Conservation (phyloP, 257 asterid species). For the Dorcoceras hygrometricum region DNA sequence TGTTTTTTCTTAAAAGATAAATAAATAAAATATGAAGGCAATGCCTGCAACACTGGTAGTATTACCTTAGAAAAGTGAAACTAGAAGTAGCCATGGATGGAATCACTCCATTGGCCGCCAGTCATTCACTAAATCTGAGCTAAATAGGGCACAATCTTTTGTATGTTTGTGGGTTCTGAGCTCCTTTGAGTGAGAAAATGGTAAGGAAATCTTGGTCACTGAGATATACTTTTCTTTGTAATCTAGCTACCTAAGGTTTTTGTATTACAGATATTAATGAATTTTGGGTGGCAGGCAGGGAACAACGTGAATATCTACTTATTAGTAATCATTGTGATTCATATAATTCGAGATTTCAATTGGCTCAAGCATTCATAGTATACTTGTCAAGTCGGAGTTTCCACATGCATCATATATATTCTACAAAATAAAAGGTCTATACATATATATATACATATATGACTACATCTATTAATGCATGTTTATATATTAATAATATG, state of each 20-base stretch:
- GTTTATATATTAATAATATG: no score
- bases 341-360: not conserved
- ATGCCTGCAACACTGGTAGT: constrained; percentile 45
- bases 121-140: constrained; percentile 56
- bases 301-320: constrained; percentile 27
- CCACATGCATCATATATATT: not conserved
- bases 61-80: constrained; percentile 31
- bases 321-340: constrained; percentile 41
- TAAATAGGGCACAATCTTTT: constrained; percentile 61
- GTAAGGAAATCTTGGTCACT: constrained; percentile 44
- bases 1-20: no score
- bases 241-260: constrained; percentile 25
- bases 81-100: constrained; percentile 29
- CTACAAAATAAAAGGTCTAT: no score
- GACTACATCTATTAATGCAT: no score
- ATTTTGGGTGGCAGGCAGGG: constrained; percentile 22
- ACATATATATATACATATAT: not conserved
- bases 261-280: constrained; percentile 23
- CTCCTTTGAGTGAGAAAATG: constrained; percentile 30
- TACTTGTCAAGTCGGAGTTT: no score
- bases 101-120: constrained; percentile 40
- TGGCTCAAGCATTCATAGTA: not conserved
- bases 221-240: constrained; percentile 35
- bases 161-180: constrained; percentile 47
- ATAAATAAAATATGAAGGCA: constrained; percentile 17